Evolutionary conservation across 768 basidiomycete species (phyloP), one percentile per base, ranked within the genome.

Genomic region (Asterophora lycoperdoides): DNA sequence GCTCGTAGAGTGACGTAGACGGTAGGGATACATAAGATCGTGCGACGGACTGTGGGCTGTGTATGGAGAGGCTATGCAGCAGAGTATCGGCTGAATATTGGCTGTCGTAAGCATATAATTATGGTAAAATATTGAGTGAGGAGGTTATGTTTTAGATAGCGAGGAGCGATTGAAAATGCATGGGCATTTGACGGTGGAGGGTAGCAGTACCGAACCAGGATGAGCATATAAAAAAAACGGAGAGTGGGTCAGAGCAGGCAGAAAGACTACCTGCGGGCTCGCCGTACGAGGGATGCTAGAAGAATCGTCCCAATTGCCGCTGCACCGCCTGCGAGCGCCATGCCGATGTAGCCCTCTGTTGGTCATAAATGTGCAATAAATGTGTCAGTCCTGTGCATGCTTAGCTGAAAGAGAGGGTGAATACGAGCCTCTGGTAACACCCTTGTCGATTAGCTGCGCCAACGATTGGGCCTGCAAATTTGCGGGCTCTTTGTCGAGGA

Each of bases 281-380:
- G 89, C 82, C 90, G 87, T 80, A 93, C 76, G 62, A 91, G 72
- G 70, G 80, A 72, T 64, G 89, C 86, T 47, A 91, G 49, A 49
- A 87, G 64, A 41, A 92, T 66, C 26, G 87, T 83, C 44, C 91
- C 89, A 17, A 95, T 60, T 11, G 95, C 93, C 11, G 89, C 93
- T 35, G 80, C 86, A 46, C 93, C 92, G 43, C 94, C 94, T 15
- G 84, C 91, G 36, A 99, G 75, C 11, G 93, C 96, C 86, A 99
- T 93, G 40, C 96, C 96, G 42, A 97, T 90, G 65, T 97, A 97
- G n/a, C 94, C 94, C 68, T 99, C 95, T 94, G 65, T 5, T 8
- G 50, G n/a, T n/a, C n/a, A n/a, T n/a, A n/a, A n/a, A n/a, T n/a
- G n/a, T n/a, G n/a, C n/a, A n/a, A n/a, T n/a, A n/a, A n/a, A n/a